Conservation (phyloP, 1,284 basidiomycete species). For the Leccinum pachyderme region DNA sequence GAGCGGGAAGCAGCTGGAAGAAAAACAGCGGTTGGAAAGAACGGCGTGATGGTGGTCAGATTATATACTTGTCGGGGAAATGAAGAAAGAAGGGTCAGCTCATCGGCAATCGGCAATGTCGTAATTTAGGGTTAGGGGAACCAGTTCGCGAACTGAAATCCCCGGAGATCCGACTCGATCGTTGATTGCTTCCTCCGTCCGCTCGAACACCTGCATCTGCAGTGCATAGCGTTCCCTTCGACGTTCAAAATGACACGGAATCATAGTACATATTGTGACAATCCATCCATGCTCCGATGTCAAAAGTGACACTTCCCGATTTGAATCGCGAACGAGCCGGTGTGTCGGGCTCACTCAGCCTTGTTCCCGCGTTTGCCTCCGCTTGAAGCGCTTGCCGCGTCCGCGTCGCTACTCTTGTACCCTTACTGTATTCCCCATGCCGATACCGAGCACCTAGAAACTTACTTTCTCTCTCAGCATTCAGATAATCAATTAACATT, state of each 20-base stretch:
- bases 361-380: neutral
- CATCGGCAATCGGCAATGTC: conserved; percentile 16
- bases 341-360: neutral
- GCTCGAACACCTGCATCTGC: neutral
- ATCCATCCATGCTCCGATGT: neutral
- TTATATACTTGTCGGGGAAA: conserved; percentile 12
- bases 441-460: neutral
- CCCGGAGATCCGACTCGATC: conserved; percentile 1
- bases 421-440: neutral
- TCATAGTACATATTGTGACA: neutral
- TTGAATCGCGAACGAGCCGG: neutral
- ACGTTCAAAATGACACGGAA: neutral
- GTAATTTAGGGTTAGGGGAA: neutral
- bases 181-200: neutral
- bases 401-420: no score
- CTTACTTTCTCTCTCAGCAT: conserved; percentile 1
- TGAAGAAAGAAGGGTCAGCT: conserved; percentile 8
- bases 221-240: neutral
- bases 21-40: neutral
- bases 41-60: neutral
- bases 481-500: neutral
- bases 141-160: neutral
- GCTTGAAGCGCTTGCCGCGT: neutral
- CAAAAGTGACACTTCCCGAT: neutral
- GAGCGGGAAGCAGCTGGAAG: neutral